Conservation (phyloP, 768 basidiomycete genomes). For the Auricularia cornea region DNA sequence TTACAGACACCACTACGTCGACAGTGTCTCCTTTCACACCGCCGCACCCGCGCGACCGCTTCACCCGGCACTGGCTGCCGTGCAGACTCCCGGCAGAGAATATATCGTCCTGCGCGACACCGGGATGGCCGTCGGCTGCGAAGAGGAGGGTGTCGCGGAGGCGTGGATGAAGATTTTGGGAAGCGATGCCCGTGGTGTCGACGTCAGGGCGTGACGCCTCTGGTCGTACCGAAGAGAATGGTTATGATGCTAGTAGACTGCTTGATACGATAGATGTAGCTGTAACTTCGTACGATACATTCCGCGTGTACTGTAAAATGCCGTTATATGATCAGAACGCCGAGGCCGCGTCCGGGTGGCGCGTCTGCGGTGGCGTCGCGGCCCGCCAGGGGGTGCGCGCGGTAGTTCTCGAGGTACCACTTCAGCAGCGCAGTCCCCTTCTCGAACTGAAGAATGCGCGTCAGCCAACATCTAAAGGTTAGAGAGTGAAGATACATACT, state of each 20-base stretch:
- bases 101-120: slow-evolving; percentile 67
- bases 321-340: background rate
- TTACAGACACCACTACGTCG: slow-evolving; percentile 62
- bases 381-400: background rate
- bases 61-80: slow-evolving; percentile 55
- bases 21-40: slow-evolving; percentile 60
- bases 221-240: no score
- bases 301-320: no score
- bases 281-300: no score
- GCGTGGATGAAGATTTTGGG: slow-evolving; percentile 55
- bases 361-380: background rate
- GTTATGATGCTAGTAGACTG: no score
- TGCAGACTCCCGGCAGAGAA: slow-evolving; percentile 62
- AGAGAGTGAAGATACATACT: background rate
- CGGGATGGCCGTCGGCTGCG: slow-evolving; percentile 67
- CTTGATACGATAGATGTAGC: no score
- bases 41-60: slow-evolving; percentile 29
- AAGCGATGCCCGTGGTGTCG: slow-evolving; percentile 30
- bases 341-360: background rate
- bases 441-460: background rate
- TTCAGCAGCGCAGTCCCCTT: background rate
- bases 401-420: background rate
- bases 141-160: slow-evolving; percentile 59
- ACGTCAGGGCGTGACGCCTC: no score
- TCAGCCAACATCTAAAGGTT: background rate